phyloP scores from a whole-genome alignment of 2,329 filamentous ascomycete genomes.

The Colletotrichum chrysophilum region DNA sequence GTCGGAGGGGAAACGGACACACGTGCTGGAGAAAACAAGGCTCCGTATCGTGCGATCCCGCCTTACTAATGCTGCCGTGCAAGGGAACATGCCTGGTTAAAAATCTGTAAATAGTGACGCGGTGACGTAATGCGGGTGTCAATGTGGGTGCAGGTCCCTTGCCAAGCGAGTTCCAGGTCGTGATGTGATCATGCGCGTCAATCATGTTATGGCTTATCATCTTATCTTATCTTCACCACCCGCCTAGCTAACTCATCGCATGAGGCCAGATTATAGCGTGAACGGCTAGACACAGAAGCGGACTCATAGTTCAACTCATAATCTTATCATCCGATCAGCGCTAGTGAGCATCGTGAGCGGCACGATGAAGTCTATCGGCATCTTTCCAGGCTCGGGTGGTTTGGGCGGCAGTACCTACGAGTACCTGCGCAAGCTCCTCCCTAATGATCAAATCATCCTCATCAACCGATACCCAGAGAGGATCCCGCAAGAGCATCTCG shows the following conservation, averaged over 20 bases:
- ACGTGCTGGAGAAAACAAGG: neutral
- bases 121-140: slow-evolving; percentile 18
- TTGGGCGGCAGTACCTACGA: slow-evolving; percentile 55
- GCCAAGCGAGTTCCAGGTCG: slow-evolving; percentile 1
- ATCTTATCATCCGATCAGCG: neutral
- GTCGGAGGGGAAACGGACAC: neutral
- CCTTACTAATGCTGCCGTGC: neutral
- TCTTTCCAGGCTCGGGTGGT: slow-evolving; percentile 58
- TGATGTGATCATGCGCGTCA: slow-evolving; percentile 13
- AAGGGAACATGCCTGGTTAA: slow-evolving; percentile 8
- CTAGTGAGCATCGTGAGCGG: neutral
- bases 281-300: too few species aligned
- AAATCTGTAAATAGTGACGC: neutral
- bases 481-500: slow-evolving; percentile 38
- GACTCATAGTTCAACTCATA: neutral
- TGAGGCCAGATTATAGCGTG: neutral
- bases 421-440: slow-evolving; percentile 49
- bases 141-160: neutral
- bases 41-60: neutral
- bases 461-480: slow-evolving; percentile 51
- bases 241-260: neutral
- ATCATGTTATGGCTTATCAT: neutral
- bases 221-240: neutral
- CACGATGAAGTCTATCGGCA: slow-evolving; percentile 41
- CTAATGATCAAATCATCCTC: slow-evolving; percentile 50